phyloP scores from a whole-genome alignment of 169 alveolate genomes.

The Eimeria falciformis region DNA sequence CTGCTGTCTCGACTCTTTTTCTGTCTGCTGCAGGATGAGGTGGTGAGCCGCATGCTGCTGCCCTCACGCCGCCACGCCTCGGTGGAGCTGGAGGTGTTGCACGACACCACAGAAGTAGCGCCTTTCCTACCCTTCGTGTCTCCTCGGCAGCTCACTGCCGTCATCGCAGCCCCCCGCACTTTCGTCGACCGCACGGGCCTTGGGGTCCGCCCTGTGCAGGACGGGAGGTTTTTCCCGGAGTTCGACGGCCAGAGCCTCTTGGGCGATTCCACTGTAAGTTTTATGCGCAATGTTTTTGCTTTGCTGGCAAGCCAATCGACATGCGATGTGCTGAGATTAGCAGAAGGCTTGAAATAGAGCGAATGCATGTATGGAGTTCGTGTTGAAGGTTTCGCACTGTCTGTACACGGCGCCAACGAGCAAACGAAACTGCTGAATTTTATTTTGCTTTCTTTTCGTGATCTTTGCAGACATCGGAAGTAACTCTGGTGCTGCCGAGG shows the following conservation, averaged over 20 bases:
- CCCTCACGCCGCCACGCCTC: constrained; percentile 79
- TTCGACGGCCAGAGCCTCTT: constrained; percentile 85
- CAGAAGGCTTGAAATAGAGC: too few relatives aligned
- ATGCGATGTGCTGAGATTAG: too few relatives aligned
- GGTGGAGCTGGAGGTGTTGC: constrained; percentile 84
- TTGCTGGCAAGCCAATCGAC: too few relatives aligned
- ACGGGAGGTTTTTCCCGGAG: constrained; percentile 82
- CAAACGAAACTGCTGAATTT: not conserved
- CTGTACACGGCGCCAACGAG: not conserved
- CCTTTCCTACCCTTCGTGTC: constrained; percentile 78
- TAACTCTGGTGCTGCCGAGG: constrained; percentile 49
- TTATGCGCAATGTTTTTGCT: not conserved
- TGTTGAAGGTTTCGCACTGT: not conserved
- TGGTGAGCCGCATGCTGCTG: constrained; percentile 78
- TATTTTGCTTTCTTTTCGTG: constrained; percentile 58
- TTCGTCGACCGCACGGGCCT: constrained; percentile 91
- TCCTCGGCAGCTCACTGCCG: constrained; percentile 79
- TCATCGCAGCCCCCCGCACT: constrained; percentile 87
- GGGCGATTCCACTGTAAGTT: constrained; percentile 75
- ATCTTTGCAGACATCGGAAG: constrained; percentile 49
- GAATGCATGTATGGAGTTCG: too few relatives aligned
- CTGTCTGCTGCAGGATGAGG: constrained; percentile 72
- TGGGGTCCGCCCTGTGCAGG: constrained; percentile 84
- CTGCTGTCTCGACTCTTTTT: not conserved
- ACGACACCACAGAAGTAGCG: constrained; percentile 78